Evolutionary conservation across 192 early-diverging fungal genomes (phyloP), one percentile per base, ranked within the genome.

Genomic region (Linnemannia hyalina): DNA sequence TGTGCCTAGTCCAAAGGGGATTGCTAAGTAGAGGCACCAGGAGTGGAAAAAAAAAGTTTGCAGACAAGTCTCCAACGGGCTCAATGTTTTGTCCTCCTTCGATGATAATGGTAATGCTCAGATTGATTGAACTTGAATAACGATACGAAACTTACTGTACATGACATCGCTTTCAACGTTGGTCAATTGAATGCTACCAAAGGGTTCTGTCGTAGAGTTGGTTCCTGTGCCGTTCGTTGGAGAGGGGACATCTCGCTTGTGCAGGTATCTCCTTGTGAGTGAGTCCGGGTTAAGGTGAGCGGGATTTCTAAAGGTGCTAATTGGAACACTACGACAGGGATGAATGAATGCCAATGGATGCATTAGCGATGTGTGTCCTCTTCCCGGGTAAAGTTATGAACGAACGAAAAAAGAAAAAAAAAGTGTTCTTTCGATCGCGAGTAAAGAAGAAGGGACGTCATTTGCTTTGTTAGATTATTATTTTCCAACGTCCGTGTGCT

Each of bases 1-100:
- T 6, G 93, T 93, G 68, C 95, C 95, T 9, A 96, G 78, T 11
- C 90, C 89, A 36, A 95, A 90, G 2, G 74, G n/a, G 3, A 86
- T 60, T 0, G 84, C 84, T 86, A 65, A n/a, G 18, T 49, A 49
- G 47, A 20, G 16, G 47, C 47, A 20, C 16, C 47, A 16, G 18
- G 16, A 46, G 6, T 13, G 1, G 32, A 63, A 10, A 23, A 20
- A 63, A 32, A 32, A 63, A 0, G 60, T 63, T 63, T 63, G 26
- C 60, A 13, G 60, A 29, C 32, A n/a, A 63, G 60, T 57, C 55
- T 57, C 10, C 11, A 13, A 26, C 13, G 60, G 60, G 60, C 60
- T 63, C 60, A 60, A n/a, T 6, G 55, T 9, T 26, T 26, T 63
- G 26, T 9, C 23, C 6, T 63, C 10, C 29, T 63, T 63, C 4